These are phyloP conservation scores for Phaeoacremonium minimum DNA, from an alignment of 2,329 filamentous ascomycete genomes.

Conservation along the genomic window DNA sequence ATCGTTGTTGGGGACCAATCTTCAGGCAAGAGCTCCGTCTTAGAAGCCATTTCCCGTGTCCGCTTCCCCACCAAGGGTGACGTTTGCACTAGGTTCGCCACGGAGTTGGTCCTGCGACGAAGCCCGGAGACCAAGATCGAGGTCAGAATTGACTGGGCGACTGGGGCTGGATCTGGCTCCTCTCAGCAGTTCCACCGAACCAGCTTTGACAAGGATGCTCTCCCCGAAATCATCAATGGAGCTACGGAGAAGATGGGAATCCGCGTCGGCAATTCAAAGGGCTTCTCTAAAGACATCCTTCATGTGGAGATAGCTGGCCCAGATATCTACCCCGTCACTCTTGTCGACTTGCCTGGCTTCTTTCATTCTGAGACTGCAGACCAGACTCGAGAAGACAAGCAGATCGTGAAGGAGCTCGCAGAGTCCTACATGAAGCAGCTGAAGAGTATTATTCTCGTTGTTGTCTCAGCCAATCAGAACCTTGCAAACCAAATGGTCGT, in stretches of 20 bases:
- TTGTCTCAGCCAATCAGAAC: constrained; percentile 52
- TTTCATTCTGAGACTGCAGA: constrained; percentile 39
- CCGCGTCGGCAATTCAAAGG: constrained; percentile 16
- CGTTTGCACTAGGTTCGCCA: constrained; percentile 48
- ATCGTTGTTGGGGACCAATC: constrained; percentile 23
- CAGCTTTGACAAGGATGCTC: constrained; percentile 13
- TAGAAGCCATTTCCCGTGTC: constrained; percentile 50
- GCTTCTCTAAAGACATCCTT: constrained; percentile 38
- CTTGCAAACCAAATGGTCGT: constrained; percentile 54
- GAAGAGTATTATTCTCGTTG: constrained; percentile 55
- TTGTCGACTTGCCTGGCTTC: constrained; percentile 55
- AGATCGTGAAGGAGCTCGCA: constrained; percentile 42
- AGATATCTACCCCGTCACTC: constrained; percentile 44
- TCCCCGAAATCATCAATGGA: constrained; percentile 28
- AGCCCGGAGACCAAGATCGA: constrained; percentile 17
- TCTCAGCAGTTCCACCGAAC: constrained; percentile 6
- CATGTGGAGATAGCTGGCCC: constrained; percentile 42
- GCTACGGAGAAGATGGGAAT: constrained; percentile 45
- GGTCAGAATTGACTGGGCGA: constrained; percentile 13
- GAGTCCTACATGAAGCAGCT: constrained; percentile 50
- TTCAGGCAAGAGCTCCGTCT: constrained; percentile 30
- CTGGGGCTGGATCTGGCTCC: background rate
- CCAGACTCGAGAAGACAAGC: constrained; percentile 34
- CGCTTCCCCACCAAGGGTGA: constrained; percentile 45
- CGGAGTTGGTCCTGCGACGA: constrained; percentile 41